Evolutionary conservation across 208 protist genomes (phyloP), one percentile per base, ranked within the genome.

Genomic region (Naegleria fowleri): DNA sequence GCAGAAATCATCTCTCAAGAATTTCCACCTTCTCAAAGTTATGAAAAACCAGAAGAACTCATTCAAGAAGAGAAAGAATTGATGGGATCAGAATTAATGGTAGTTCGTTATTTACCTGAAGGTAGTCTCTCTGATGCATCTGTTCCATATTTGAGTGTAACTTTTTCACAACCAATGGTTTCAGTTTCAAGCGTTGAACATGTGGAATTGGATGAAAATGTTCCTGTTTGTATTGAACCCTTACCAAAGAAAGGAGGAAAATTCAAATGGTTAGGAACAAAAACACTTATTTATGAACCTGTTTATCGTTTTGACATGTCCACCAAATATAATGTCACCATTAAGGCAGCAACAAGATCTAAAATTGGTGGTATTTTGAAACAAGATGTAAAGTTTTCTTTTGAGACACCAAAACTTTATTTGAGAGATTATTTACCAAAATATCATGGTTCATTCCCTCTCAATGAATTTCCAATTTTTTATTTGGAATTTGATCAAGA

Each of bases 401-500:
- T 86, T 51, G 38, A 48, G 11, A 86, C 83, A 86, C 83, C 83
- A 33, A 51, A 9, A 33, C 4, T 51, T 15, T 29, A 15, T 29
- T 29, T 67, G 55, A 15, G 11, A 15, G 9, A 43, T 33, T 36
- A 48, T 51, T 51, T 86, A 33, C 83, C 83, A 51, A 41, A n/a
- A 9, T 0, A n/a, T 79, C 9, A 36, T 6, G 39, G 33, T 51
- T 7, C 16, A 36, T 15, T 67, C 19, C 67, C 67, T 36, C 19
- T 79, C 6, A 79, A 79, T 33, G 67, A 79, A 79, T 29, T 79
- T 79, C 67, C 67, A 79, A 13, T 79, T 79, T 25, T 36, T 9
- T 79, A 79, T 79, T 36, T 79, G 29, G 67, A 79, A 33, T 79
- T 79, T 79, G 67, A 79, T 79, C 67, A 79, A 79, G 67, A 79